phyloP scores from a whole-genome alignment of 768 basidiomycete genomes.

The Chiua virens region DNA sequence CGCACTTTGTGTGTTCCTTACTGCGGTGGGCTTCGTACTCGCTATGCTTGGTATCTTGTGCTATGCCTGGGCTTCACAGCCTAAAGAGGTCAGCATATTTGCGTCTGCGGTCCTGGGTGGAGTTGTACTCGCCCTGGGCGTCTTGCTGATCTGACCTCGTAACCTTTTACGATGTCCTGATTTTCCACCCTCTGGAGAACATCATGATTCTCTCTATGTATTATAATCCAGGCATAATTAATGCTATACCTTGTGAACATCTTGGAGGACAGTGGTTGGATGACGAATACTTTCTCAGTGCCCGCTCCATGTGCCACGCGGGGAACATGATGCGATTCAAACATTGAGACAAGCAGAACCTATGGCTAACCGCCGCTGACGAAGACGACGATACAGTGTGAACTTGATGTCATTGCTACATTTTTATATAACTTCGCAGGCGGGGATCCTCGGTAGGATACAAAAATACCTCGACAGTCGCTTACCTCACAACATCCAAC shows the following conservation, averaged over 20 bases:
- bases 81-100: constrained; percentile 45
- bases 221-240: too few species aligned
- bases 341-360: too few species aligned
- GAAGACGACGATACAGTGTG: background rate
- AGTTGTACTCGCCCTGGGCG: constrained; percentile 28
- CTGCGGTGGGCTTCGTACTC: constrained; percentile 49
- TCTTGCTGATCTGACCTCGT: constrained; percentile 10
- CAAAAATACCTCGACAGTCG: background rate
- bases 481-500: background rate
- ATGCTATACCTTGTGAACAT: too few species aligned
- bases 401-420: too few species aligned
- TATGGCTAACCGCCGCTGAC: too few species aligned
- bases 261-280: too few species aligned
- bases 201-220: too few species aligned
- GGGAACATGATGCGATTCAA: too few species aligned
- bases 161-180: background rate
- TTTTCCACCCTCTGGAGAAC: background rate
- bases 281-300: too few species aligned
- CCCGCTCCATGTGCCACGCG: too few species aligned
- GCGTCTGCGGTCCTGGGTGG: constrained; percentile 39
- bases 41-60: constrained; percentile 50
- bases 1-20: constrained; percentile 45
- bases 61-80: constrained; percentile 51
- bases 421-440: too few species aligned
- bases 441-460: too few species aligned